Evolutionary conservation across 1,284 basidiomycete genomes (phyloP).

Genomic region (Austropuccinia psidii): DNA sequence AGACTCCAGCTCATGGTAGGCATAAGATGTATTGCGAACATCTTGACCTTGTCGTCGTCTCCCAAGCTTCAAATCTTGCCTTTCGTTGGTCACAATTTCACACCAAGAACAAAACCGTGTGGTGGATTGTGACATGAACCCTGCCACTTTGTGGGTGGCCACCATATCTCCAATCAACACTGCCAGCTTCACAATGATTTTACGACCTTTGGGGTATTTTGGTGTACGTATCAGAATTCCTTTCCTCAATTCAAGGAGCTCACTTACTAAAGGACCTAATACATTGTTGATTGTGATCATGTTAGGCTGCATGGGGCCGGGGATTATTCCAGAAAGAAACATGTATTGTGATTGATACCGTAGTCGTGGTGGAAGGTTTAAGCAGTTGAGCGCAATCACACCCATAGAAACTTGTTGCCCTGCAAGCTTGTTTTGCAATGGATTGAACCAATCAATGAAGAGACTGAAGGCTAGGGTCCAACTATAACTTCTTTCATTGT

Average conservation of each 20-base stretch:
- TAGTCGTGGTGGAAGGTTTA: not conserved
- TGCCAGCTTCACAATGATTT: not conserved
- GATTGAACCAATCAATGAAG: constrained; percentile 13
- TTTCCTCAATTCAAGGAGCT: not conserved
- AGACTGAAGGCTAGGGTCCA: not conserved
- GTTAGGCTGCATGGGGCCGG: not conserved
- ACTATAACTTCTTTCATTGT: no score
- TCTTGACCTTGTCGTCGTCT: not conserved
- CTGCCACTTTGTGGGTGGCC: constrained; percentile 1
- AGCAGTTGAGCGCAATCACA: not conserved
- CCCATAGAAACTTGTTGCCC: not conserved
- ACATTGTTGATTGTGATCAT: constrained; percentile 13
- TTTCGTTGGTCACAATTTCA: not conserved
- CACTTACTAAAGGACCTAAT: not conserved
- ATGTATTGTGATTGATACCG: not conserved
- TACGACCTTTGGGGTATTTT: not conserved
- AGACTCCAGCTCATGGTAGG: not conserved
- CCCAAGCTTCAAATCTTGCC: not conserved
- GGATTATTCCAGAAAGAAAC: not conserved
- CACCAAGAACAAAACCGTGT: not conserved
- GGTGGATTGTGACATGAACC: not conserved
- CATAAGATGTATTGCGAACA: not conserved
- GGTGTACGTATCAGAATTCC: not conserved
- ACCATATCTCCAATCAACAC: constrained; percentile 3
- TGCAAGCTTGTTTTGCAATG: not conserved